These are phyloP conservation scores for Cucumis hystrix DNA, from an alignment of 306 rosid genomes.

Conservation along the genomic window DNA sequence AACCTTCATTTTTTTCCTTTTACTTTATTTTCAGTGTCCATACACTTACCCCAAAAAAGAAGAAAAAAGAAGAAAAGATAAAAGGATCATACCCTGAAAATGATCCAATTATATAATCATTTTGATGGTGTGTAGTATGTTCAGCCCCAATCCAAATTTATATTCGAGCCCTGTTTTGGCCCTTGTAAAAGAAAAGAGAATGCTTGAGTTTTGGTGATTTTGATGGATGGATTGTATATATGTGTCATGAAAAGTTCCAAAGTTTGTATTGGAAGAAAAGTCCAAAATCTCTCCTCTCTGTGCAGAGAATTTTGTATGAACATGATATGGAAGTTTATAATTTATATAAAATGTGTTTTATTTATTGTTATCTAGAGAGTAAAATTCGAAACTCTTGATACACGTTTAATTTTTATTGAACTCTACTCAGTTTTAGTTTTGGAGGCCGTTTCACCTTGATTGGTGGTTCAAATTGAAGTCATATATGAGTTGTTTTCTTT, in stretches of 20 bases:
- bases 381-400: too few relatives aligned
- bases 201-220: not conserved
- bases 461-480: too few relatives aligned
- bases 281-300: not conserved
- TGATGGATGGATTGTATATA: not conserved
- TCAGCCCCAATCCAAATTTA: not conserved
- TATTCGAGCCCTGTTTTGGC: not conserved
- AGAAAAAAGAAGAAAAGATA: too few relatives aligned
- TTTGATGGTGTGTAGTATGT: not conserved
- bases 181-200: not conserved
- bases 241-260: not conserved
- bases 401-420: too few relatives aligned
- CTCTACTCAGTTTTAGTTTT: too few relatives aligned
- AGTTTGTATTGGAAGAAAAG: not conserved
- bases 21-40: not conserved
- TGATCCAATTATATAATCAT: not conserved
- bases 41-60: not conserved
- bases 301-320: not conserved
- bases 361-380: too few relatives aligned
- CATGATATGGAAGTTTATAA: not conserved
- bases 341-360: not conserved
- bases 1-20: not conserved
- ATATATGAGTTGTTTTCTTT: too few relatives aligned
- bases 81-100: not conserved
- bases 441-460: too few relatives aligned